Conservation (phyloP, 495 filamentous ascomycete genomes). For the Aspergillus diversus region DNA sequence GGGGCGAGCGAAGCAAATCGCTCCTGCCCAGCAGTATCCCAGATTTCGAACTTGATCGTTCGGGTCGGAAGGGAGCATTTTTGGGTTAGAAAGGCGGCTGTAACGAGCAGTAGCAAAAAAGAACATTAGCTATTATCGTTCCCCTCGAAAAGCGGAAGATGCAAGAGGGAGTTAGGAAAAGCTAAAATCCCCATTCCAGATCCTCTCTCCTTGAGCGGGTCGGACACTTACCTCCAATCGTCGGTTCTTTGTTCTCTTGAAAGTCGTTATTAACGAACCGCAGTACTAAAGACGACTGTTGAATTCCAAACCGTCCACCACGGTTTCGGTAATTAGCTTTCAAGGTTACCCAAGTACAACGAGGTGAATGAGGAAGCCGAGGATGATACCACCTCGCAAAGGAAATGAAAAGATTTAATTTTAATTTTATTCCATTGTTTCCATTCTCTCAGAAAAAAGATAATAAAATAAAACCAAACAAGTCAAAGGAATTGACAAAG, state of each 20-base stretch:
- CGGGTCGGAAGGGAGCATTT: slow-evolving; percentile 95
- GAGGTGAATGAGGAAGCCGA: slow-evolving; percentile 15
- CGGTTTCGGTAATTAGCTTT: slow-evolving; percentile 27
- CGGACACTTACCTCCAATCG: slow-evolving; percentile 82
- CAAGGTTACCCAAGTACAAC: slow-evolving; percentile 28
- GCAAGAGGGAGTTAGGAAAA: slow-evolving; percentile 1
- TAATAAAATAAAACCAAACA: background rate
- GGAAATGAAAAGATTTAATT: background rate
- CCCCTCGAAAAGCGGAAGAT: background rate
- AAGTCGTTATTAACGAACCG: slow-evolving; percentile 99
- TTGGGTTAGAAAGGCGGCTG: slow-evolving; percentile 97
- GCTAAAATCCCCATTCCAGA: slow-evolving; percentile 3
- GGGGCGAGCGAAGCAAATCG: slow-evolving; percentile 95
- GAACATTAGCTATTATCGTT: slow-evolving; percentile 34
- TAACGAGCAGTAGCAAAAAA: slow-evolving; percentile 7
- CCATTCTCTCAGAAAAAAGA: background rate
- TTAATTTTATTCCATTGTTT: no score
- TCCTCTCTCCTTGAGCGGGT: slow-evolving; percentile 3
- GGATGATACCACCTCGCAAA: slow-evolving; percentile 6
- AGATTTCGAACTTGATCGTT: slow-evolving; percentile 99
- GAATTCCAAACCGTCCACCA: slow-evolving; percentile 12
- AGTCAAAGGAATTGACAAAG: background rate
- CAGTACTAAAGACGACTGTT: slow-evolving; percentile 92
- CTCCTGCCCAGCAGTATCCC: slow-evolving; percentile 99
- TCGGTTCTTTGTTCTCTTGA: slow-evolving; percentile 99